Conservation (phyloP, 2,329 filamentous ascomycete genomes). For the Calonectria hongkongensis region DNA sequence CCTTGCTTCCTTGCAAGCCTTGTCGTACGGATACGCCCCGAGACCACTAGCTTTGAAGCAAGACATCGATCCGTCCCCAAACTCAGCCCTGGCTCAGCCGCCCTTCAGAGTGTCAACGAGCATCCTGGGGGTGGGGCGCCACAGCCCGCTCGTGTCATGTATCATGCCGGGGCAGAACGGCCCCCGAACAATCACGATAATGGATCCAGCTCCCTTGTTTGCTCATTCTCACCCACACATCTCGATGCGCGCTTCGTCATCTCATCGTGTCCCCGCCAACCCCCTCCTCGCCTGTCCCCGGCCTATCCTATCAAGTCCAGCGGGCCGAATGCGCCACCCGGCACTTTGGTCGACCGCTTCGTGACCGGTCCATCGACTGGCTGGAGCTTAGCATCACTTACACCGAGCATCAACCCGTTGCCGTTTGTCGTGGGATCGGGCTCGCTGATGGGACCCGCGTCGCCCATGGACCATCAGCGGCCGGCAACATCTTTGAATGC, state of each 20-base stretch:
- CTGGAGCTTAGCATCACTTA: constrained; percentile 30
- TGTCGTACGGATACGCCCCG: constrained; percentile 11
- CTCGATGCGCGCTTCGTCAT: constrained; percentile 29
- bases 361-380: constrained; percentile 29
- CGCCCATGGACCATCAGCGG: constrained; percentile 8
- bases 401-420: constrained; percentile 12
- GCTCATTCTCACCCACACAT: constrained; percentile 11
- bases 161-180: constrained; percentile 18
- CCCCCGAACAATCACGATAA: constrained; percentile 29
- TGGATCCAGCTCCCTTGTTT: background rate
- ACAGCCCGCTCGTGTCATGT: constrained; percentile 8
- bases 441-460: background rate
- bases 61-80: constrained; percentile 17
- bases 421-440: constrained; percentile 2
- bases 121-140: constrained; percentile 6
- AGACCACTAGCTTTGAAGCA: constrained; percentile 22
- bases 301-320: constrained; percentile 28
- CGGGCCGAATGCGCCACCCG: constrained; percentile 44
- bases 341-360: constrained; percentile 30
- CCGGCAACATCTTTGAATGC: background rate
- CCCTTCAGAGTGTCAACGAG: constrained; percentile 12
- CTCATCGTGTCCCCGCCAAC: constrained; percentile 24
- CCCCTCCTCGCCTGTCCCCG: constrained; percentile 23
- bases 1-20: background rate
- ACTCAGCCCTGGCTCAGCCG: constrained; percentile 37